phyloP scores from a whole-genome alignment of 495 filamentous ascomycete species.

The Penicillium chermesinum region DNA sequence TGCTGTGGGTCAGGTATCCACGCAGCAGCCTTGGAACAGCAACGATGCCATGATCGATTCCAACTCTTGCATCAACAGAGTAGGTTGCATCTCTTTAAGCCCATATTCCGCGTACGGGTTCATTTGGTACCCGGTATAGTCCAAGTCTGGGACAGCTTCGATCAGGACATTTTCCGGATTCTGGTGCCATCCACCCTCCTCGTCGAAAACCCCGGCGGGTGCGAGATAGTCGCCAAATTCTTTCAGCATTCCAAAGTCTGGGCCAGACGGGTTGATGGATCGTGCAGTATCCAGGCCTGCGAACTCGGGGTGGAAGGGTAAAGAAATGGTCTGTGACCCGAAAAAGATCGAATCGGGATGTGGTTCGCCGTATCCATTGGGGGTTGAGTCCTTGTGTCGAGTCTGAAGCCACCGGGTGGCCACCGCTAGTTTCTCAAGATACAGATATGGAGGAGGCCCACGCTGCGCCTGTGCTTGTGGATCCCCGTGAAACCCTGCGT shows the following conservation, averaged over 20 bases:
- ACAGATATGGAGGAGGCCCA: slow-evolving; percentile 40
- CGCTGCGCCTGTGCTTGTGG: slow-evolving; percentile 31
- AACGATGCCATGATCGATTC: slow-evolving; percentile 73
- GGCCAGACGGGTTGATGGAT: slow-evolving; percentile 1
- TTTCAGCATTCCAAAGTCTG: slow-evolving; percentile 17
- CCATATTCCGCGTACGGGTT: slow-evolving; percentile 30
- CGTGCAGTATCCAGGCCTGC: slow-evolving; percentile 10
- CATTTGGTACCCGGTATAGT: slow-evolving; percentile 43
- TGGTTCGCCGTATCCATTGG: slow-evolving; percentile 8
- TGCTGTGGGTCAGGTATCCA: slow-evolving; percentile 77
- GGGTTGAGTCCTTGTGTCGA: slow-evolving; percentile 16
- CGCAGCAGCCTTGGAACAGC: slow-evolving; percentile 75
- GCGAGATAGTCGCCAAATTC: slow-evolving; percentile 37
- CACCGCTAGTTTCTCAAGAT: slow-evolving; percentile 36
- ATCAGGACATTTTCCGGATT: slow-evolving; percentile 25
- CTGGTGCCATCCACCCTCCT: slow-evolving; percentile 24
- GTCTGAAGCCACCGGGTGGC: slow-evolving; percentile 39
- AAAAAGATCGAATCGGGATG: slow-evolving; percentile 4
- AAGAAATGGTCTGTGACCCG: slow-evolving; percentile 33
- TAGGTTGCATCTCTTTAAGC: slow-evolving; percentile 26
- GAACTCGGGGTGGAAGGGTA: slow-evolving; percentile 32
- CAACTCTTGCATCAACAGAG: slow-evolving; percentile 58
- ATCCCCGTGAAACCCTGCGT: slow-evolving; percentile 51
- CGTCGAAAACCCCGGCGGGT: slow-evolving; percentile 33
- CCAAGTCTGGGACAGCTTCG: slow-evolving; percentile 37